These are phyloP conservation scores for Zea luxurians DNA, from an alignment of 176 grass and related monocot species.

Conservation along the genomic window DNA sequence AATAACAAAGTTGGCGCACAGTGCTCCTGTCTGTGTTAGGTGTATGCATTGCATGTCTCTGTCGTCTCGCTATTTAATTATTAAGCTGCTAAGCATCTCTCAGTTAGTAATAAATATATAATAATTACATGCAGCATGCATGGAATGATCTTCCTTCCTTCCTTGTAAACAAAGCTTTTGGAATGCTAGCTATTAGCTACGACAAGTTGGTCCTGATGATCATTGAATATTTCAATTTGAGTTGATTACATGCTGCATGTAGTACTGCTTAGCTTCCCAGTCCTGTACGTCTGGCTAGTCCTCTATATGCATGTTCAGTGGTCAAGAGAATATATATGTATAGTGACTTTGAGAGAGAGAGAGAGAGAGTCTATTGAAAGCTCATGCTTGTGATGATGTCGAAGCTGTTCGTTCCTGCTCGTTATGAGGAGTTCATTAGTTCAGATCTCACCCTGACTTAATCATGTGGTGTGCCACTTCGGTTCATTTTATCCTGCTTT, in stretches of 20 bases:
- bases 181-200: neutral
- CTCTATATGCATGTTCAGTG: neutral
- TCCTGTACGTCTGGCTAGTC: neutral
- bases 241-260: conserved; percentile 16
- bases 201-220: conserved; percentile 14
- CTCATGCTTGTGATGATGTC: too few species aligned
- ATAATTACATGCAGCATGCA: neutral
- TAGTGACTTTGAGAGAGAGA: neutral
- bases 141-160: neutral
- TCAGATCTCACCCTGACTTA: too few species aligned
- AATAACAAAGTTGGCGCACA: neutral
- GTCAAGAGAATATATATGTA: neutral
- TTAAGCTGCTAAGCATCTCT: too few species aligned
- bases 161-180: conserved; percentile 25
- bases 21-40: neutral
- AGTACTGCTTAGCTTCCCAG: neutral
- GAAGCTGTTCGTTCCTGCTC: too few species aligned
- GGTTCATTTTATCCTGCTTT: too few species aligned
- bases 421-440: too few species aligned
- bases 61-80: too few species aligned
- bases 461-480: too few species aligned
- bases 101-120: too few species aligned
- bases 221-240: neutral
- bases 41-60: too few species aligned
- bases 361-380: too few species aligned